These are phyloP conservation scores for Psidium friedrichsthalianum DNA, from an alignment of 345 rosid species.

Conservation along the genomic window DNA sequence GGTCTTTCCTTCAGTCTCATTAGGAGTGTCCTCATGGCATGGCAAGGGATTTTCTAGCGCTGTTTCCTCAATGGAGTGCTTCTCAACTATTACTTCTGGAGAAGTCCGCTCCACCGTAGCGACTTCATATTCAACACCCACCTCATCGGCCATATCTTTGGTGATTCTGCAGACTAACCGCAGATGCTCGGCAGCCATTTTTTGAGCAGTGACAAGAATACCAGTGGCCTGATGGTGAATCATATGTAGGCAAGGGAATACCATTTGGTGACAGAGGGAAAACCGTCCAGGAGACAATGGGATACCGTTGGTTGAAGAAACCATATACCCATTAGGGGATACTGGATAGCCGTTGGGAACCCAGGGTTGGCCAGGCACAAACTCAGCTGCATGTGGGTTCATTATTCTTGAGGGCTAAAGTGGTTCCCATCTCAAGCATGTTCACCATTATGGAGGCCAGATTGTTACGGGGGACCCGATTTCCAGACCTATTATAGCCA, in stretches of 20 bases:
- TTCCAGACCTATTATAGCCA: constrained; percentile 71
- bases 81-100: constrained; percentile 24
- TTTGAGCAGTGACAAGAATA: constrained; percentile 21
- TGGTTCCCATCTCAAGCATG: constrained; percentile 44
- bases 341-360: constrained; percentile 63
- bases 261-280: constrained; percentile 45
- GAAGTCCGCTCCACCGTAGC: constrained; percentile 22
- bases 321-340: constrained; percentile 47
- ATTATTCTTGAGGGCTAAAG: constrained; percentile 54
- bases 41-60: constrained; percentile 13
- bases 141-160: constrained; percentile 14
- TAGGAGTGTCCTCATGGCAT: constrained; percentile 14
- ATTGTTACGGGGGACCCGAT: constrained; percentile 51
- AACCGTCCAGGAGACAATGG: constrained; percentile 47
- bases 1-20: constrained; percentile 21
- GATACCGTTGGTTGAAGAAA: constrained; percentile 40
- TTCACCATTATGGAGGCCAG: constrained; percentile 42
- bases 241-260: constrained; percentile 35
- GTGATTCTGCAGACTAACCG: constrained; percentile 25
- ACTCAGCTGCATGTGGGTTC: constrained; percentile 99
- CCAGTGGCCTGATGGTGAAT: constrained; percentile 15
- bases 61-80: constrained; percentile 19
- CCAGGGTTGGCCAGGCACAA: constrained; percentile 94
- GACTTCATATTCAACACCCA: constrained; percentile 29
- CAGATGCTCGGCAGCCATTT: constrained; percentile 33